Conservation (phyloP, 78 protist genomes). For the Speleostelium caveatum region DNA sequence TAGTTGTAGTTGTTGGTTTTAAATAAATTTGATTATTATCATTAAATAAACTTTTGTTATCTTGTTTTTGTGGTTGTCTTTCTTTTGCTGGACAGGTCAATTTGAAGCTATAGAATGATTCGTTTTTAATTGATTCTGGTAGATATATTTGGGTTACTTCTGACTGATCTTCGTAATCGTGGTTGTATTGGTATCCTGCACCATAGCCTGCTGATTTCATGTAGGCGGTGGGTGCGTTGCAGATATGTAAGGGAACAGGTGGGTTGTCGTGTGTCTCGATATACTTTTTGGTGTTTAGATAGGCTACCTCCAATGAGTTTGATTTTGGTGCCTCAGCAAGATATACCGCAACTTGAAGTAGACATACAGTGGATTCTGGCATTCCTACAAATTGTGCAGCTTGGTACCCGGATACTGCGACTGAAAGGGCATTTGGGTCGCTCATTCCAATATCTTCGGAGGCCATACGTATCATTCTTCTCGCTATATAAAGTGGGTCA, state of each 20-base stretch:
- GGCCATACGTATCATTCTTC: slow-evolving; percentile 83
- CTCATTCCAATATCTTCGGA: slow-evolving; percentile 86
- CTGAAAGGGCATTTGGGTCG: slow-evolving; percentile 78
- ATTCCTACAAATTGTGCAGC: slow-evolving; percentile 84
- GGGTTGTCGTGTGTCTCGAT: slow-evolving; percentile 1
- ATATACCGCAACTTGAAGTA: slow-evolving; percentile 81
- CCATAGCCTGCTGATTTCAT: slow-evolving; percentile 76
- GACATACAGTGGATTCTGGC: slow-evolving; percentile 80
- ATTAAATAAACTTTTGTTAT: neutral
- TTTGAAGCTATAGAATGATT: slow-evolving; percentile 60
- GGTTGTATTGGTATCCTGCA: slow-evolving; percentile 85
- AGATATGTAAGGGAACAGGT: slow-evolving; percentile 89
- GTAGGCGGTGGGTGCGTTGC: slow-evolving; percentile 87
- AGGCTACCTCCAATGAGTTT: slow-evolving; percentile 60
- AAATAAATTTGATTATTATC: no score
- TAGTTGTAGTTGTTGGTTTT: no score
- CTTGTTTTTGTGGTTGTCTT: neutral
- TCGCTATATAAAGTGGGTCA: slow-evolving; percentile 71
- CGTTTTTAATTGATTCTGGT: slow-evolving; percentile 57
- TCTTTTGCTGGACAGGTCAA: slow-evolving; percentile 6
- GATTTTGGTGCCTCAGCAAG: slow-evolving; percentile 87
- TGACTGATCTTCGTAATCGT: slow-evolving; percentile 52
- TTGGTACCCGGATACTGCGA: slow-evolving; percentile 71
- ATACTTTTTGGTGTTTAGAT: slow-evolving; percentile 9
- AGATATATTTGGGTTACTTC: slow-evolving; percentile 75